Percentiles rank a stretch among this genome's conserved stretches.
Conservation (phyloP, 2,329 filamentous ascomycete species). For the Colletotrichum lindemuthianum region DNA sequence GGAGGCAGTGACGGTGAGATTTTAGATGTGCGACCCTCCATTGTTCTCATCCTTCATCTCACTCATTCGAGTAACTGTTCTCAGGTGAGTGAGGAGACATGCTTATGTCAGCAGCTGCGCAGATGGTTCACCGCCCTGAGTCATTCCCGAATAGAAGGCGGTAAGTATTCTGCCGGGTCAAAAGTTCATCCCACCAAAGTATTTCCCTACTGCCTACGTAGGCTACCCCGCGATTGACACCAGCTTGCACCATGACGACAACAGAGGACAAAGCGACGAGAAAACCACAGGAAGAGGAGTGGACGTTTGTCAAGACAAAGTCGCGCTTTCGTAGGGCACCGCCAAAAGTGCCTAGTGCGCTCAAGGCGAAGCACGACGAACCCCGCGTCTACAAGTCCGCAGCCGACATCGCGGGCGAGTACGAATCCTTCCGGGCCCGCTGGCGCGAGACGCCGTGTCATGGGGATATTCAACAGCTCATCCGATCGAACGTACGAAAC, state of each 20-base stretch:
- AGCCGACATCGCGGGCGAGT: conserved; percentile 44
- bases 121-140: conserved; percentile 11
- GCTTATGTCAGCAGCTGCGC: background rate
- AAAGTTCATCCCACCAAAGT: conserved; percentile 31
- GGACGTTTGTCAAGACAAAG: conserved; percentile 38
- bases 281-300: conserved; percentile 34
- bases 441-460: conserved; percentile 44
- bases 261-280: conserved; percentile 5
- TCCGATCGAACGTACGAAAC: conserved; percentile 41
- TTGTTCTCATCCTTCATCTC: too few species aligned
- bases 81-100: background rate
- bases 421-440: conserved; percentile 40
- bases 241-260: conserved; percentile 20
- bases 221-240: background rate
- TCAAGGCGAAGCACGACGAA: conserved; percentile 10
- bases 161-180: conserved; percentile 31
- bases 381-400: conserved; percentile 35
- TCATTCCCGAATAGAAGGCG: background rate
- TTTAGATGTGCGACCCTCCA: conserved; percentile 22
- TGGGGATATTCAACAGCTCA: conserved; percentile 45
- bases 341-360: background rate
- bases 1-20: conserved; percentile 10
- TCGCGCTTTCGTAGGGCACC: conserved; percentile 28
- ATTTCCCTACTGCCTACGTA: background rate
- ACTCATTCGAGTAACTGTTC: background rate